These are phyloP conservation scores for Somion occarium DNA, from an alignment of 1,284 basidiomycete genomes.

Conservation along the genomic window DNA sequence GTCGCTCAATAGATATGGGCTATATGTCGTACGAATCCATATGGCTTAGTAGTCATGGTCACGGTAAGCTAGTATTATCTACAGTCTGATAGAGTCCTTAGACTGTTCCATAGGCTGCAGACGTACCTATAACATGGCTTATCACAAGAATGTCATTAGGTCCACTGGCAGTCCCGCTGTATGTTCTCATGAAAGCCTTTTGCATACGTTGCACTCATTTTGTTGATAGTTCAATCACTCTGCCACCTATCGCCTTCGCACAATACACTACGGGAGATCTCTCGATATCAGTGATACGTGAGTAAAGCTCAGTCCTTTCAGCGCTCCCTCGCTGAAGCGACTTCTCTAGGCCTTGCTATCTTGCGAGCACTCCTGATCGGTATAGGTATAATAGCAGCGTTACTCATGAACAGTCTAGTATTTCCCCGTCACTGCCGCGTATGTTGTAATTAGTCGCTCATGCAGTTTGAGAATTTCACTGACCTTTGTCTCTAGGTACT, in stretches of 20 bases:
- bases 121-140: constrained; percentile 44
- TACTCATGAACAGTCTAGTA: constrained; percentile 41
- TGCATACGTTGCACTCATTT: neutral
- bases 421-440: constrained; percentile 48
- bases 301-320: constrained; percentile 9
- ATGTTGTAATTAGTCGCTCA: constrained; percentile 10
- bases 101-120: constrained; percentile 30
- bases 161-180: constrained; percentile 44
- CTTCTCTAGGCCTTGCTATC: constrained; percentile 34
- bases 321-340: neutral
- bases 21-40: constrained; percentile 39
- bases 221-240: constrained; percentile 34
- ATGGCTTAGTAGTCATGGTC: constrained; percentile 37
- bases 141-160: constrained; percentile 36
- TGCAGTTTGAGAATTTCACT: constrained; percentile 5
- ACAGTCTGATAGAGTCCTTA: constrained; percentile 1
- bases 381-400: constrained; percentile 41
- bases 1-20: constrained; percentile 36
- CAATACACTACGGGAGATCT: constrained; percentile 30
- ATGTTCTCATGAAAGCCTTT: constrained; percentile 13
- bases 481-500: constrained; percentile 30
- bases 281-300: constrained; percentile 28
- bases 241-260: constrained; percentile 41
- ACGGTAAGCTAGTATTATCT: constrained; percentile 28
- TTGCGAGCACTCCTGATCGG: constrained; percentile 39